These are phyloP conservation scores for Teunomyces tritomae DNA, from an alignment of 805 yeast genomes.

Conservation along the genomic window DNA sequence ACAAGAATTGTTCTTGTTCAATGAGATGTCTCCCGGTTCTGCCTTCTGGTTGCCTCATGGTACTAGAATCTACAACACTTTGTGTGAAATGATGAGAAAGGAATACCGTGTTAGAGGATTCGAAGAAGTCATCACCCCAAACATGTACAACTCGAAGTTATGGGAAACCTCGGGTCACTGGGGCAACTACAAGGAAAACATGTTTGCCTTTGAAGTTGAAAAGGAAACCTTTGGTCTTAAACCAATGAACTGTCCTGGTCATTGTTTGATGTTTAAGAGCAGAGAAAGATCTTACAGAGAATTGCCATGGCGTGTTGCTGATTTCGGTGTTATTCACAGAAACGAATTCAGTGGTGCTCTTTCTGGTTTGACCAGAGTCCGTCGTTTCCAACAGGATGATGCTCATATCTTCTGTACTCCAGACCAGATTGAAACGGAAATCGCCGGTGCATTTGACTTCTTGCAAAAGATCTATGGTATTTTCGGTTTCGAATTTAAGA, in stretches of 20 bases:
- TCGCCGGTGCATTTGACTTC: constrained; percentile 81
- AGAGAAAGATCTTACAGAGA: constrained; percentile 96
- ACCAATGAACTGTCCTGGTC: constrained; percentile 93
- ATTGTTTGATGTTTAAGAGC: constrained; percentile 86
- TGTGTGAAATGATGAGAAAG: constrained; percentile 72
- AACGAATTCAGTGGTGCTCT: constrained; percentile 95
- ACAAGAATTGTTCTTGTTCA: constrained; percentile 92
- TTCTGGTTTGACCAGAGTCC: constrained; percentile 87
- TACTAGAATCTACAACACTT: constrained; percentile 89
- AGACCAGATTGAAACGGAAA: constrained; percentile 87
- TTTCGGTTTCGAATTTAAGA: constrained; percentile 91
- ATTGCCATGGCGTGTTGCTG: constrained; percentile 98
- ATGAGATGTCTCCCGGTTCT: constrained; percentile 97
- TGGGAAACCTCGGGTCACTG: constrained; percentile 99
- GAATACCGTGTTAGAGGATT: constrained; percentile 94
- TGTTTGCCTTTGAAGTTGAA: constrained; percentile 96
- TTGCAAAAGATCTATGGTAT: constrained; percentile 82
- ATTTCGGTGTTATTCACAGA: constrained; percentile 95
- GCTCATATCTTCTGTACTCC: constrained; percentile 96
- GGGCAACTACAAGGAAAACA: constrained; percentile 95
- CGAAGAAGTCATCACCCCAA: constrained; percentile 98
- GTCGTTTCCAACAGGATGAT: constrained; percentile 99
- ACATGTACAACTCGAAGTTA: constrained; percentile 94
- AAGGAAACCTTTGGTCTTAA: constrained; percentile 92
- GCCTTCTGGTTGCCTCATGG: constrained; percentile 99